Conservation (phyloP, 805 yeast genomes). For the Yamadazyma olivae region DNA sequence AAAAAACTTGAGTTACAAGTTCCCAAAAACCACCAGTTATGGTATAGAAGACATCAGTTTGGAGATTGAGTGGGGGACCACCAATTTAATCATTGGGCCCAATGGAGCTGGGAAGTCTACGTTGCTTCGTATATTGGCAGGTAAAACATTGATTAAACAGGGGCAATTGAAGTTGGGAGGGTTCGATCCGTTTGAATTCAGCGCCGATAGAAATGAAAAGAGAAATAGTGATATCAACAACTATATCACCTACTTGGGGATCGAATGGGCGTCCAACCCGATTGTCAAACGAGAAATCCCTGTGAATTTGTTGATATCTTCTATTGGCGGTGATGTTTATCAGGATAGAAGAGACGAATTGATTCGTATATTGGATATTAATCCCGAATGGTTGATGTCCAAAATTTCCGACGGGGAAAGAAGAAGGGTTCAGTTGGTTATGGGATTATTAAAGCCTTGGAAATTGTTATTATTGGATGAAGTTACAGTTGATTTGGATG, state of each 20-base stretch:
- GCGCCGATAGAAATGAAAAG: constrained; percentile 47
- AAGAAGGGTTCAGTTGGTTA: constrained; percentile 86
- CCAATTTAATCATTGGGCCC: constrained; percentile 84
- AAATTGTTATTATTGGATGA: constrained; percentile 84
- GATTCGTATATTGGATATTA: constrained; percentile 77
- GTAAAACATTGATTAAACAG: constrained; percentile 77
- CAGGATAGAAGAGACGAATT: constrained; percentile 75
- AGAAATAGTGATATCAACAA: constrained; percentile 43
- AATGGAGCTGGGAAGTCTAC: constrained; percentile 98
- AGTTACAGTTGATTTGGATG: constrained; percentile 96
- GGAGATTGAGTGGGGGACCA: constrained; percentile 63
- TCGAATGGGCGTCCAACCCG: constrained; percentile 95
- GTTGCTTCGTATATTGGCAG: constrained; percentile 77
- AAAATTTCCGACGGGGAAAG: constrained; percentile 92
- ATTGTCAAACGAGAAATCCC: constrained; percentile 90
- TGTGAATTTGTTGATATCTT: constrained; percentile 70
- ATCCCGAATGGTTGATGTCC: constrained; percentile 89
- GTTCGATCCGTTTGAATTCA: constrained; percentile 72
- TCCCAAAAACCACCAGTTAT: constrained; percentile 52
- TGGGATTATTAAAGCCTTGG: constrained; percentile 95
- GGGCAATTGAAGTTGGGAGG: constrained; percentile 78
- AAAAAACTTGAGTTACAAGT: constrained; percentile 63
- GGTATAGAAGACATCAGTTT: constrained; percentile 68
- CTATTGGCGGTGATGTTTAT: constrained; percentile 69
- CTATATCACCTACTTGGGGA: constrained; percentile 79